Base-by-base conservation (phyloP, 2,329 filamentous ascomycete genomes). In the Cytospora piceae region DNA sequence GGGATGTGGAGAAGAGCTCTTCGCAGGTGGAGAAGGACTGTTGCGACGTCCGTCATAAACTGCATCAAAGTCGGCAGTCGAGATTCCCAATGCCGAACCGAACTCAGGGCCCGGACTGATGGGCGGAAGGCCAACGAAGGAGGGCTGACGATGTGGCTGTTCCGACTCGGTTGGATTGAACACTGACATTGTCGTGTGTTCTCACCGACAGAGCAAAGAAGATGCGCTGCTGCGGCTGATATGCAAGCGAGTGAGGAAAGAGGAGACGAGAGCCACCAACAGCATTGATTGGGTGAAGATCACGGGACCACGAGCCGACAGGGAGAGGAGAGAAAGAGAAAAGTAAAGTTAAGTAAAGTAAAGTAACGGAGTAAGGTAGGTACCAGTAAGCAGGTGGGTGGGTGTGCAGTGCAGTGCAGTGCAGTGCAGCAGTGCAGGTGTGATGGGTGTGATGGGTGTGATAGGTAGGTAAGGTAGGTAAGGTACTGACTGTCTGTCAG, bases 101-200 rank as follows among this genome's bases (percentile, higher is more conserved):
- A 68, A 66, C 29, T 63, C 60, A 22, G 66, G 66, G 8, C 66
- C 66, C 15, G 66, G 66, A 17, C 80, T 81, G 65, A 89, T 87
- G 1, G 84, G 85, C 3, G 87, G 86, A 46, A 89, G 74, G 0
- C 84, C 84, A 27, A 82, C 76, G 68, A 88, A 88, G 1, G 84
- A 86, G 1, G 82, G 77, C 14, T 79, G 76, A 37, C 81, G 78
- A 49, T 79, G 75, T 42, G 79, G 76, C n/a, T 70, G 70, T 56
- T 72, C 71, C 20, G 72, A 34, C 61, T 66, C 61, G 49, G 61
- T 22, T 53, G 27, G 54, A 22, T 52, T 53, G 60, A 63, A 32
- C 46, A 49, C 46, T 49, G 46, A 63, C 66, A 68, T 68, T 34
- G 63, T 66, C 51, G 49, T 62, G 63, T 55, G 37, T 27, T 63